A percentile compares a stretch with the other conserved stretches of the same genome.
These are phyloP conservation scores for Phalaenopsis aphrodite DNA, from an alignment of 106 monocot genomes.

Conservation along the genomic window DNA sequence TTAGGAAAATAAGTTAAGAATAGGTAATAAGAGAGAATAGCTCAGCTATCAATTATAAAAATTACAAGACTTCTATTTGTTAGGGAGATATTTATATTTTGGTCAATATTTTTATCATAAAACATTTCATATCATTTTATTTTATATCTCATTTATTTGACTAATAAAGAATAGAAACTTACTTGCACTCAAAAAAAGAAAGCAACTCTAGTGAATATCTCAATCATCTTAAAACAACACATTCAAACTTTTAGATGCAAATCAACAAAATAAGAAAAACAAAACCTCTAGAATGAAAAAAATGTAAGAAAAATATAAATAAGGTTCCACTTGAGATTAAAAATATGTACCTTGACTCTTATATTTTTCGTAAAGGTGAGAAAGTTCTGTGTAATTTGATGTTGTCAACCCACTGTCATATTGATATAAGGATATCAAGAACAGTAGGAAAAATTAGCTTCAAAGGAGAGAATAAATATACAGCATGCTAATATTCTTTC, in stretches of 20 bases:
- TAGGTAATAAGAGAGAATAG: background rate
- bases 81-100: background rate
- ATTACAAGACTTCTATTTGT: background rate
- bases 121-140: background rate
- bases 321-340: background rate
- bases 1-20: background rate
- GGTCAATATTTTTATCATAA: background rate
- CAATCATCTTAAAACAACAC: background rate
- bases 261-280: background rate
- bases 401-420: slow-evolving; percentile 76
- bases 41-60: background rate
- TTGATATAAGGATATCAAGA: slow-evolving; percentile 1
- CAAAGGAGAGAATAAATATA: background rate
- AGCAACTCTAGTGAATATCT: background rate
- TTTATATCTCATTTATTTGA: background rate
- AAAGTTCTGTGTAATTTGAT: slow-evolving; percentile 89
- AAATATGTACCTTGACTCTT: slow-evolving; percentile 74
- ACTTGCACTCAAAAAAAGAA: background rate
- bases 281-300: background rate
- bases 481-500: background rate
- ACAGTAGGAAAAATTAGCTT: background rate
- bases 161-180: background rate
- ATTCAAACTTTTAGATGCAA: background rate
- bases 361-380: slow-evolving; percentile 94
- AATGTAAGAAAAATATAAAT: background rate